A percentile compares a stretch with the other conserved stretches of the same genome.
Evolutionary conservation across 179 eudicot species (phyloP).

Genomic region (Heliamphora ciliata): DNA sequence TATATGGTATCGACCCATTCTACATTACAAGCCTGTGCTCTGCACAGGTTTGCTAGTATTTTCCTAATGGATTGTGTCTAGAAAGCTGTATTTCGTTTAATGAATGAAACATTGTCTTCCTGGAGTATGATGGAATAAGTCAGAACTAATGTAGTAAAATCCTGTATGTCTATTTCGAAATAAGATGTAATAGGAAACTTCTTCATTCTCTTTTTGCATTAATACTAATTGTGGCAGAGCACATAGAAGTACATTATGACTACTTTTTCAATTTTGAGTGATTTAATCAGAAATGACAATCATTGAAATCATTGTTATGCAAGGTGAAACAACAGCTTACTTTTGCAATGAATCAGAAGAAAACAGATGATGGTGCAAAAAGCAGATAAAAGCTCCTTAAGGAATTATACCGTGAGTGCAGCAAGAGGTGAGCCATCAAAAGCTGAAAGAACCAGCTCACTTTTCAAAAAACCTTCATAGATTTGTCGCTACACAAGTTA

Average conservation of each 20-base stretch:
- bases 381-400: not conserved
- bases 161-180: not conserved
- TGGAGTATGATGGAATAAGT: not conserved
- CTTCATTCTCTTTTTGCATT: not conserved
- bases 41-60: not conserved
- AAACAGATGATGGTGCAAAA: too few relatives aligned
- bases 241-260: not conserved
- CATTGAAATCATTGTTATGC: not conserved
- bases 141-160: not conserved
- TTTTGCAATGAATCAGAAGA: too few relatives aligned
- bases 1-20: too few relatives aligned
- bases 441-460: slow-evolving; percentile 94
- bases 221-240: not conserved
- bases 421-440: slow-evolving; percentile 99
- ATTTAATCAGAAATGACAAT: not conserved
- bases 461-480: slow-evolving; percentile 86
- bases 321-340: not conserved
- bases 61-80: not conserved
- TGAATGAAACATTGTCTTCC: not conserved
- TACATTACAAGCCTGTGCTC: too few relatives aligned
- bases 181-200: not conserved
- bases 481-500: slow-evolving; percentile 60
- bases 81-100: not conserved
- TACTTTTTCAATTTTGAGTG: not conserved
- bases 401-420: slow-evolving; percentile 75